phyloP scores from a whole-genome alignment of 768 basidiomycete species.

The Tremella fuciformis region DNA sequence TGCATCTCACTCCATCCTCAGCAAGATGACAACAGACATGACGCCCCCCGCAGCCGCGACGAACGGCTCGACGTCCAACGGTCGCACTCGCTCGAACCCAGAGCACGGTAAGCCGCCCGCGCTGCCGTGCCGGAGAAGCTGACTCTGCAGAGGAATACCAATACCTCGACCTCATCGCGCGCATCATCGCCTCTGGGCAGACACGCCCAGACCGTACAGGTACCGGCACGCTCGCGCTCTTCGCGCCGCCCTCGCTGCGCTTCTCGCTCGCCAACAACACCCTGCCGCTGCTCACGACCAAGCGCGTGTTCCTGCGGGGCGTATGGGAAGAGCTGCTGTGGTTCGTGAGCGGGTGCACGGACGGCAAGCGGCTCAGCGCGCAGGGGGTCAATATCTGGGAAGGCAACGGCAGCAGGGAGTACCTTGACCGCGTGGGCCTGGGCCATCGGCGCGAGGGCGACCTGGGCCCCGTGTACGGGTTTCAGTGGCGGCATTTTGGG shows the following conservation, averaged over 20 bases:
- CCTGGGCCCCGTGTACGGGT: conserved; percentile 93
- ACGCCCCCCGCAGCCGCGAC: too few species aligned
- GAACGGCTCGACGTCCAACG: not conserved
- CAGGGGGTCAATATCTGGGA: conserved; percentile 97
- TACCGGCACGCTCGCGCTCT: conserved; percentile 86
- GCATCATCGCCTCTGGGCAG: conserved; percentile 73
- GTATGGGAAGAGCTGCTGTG: conserved; percentile 92
- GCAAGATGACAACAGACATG: too few species aligned
- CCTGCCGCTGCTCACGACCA: conserved; percentile 89
- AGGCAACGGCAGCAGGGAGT: conserved; percentile 85
- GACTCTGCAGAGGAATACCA: conserved; percentile 68
- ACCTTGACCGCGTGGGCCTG: conserved; percentile 80
- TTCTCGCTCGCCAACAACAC: conserved; percentile 72
- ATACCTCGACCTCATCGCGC: conserved; percentile 77
- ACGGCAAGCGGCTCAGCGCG: conserved; percentile 68
- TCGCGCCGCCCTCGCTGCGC: conserved; percentile 83
- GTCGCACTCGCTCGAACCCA: conserved; percentile 11
- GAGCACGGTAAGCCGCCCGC: conserved; percentile 15
- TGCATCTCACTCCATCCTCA: not conserved
- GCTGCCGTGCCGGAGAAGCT: too few species aligned
- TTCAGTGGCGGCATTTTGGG: conserved; percentile 95
- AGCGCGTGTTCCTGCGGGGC: conserved; percentile 85
- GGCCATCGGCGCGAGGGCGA: conserved; percentile 82
- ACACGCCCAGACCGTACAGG: conserved; percentile 85
- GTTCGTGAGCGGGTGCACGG: conserved; percentile 84